Conservation (phyloP, 768 basidiomycete species). For the Naganishia vaughanmartiniae region DNA sequence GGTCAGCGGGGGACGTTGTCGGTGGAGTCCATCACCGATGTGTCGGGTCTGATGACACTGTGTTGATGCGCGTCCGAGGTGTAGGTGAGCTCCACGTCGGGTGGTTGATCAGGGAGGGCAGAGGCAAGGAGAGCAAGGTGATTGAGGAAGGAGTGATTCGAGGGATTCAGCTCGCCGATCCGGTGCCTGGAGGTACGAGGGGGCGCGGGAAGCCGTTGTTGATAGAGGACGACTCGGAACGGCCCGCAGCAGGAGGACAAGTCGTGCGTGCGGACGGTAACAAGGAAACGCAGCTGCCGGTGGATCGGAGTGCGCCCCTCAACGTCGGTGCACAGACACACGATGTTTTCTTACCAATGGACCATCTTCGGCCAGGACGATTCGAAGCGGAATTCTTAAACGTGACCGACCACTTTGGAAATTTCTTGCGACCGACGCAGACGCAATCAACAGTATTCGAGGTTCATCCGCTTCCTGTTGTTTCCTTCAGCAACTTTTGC, state of each 20-base stretch:
- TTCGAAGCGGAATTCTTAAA: conserved; percentile 68
- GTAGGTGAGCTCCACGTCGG: conserved; percentile 42
- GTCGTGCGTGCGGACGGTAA: conserved; percentile 11
- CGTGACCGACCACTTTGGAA: conserved; percentile 78
- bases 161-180: conserved; percentile 40
- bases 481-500: conserved; percentile 12
- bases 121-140: conserved; percentile 28
- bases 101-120: conserved; percentile 36
- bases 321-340: background rate
- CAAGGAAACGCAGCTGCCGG: background rate
- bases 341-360: conserved; percentile 13
- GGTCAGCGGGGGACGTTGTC: background rate
- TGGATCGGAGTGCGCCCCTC: background rate
- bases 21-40: conserved; percentile 32
- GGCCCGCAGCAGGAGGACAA: background rate
- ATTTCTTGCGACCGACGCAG: conserved; percentile 57
- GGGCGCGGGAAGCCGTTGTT: conserved; percentile 12
- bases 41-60: conserved; percentile 44
- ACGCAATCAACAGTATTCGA: background rate
- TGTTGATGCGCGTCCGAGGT: conserved; percentile 42
- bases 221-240: conserved; percentile 18
- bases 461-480: conserved; percentile 24
- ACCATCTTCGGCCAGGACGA: conserved; percentile 35
- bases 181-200: background rate
- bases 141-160: conserved; percentile 41